Percentiles rank a stretch among this genome's conserved stretches.
Conservation (phyloP, 352 stramenopile genomes). For the Pythium folliculosum region DNA sequence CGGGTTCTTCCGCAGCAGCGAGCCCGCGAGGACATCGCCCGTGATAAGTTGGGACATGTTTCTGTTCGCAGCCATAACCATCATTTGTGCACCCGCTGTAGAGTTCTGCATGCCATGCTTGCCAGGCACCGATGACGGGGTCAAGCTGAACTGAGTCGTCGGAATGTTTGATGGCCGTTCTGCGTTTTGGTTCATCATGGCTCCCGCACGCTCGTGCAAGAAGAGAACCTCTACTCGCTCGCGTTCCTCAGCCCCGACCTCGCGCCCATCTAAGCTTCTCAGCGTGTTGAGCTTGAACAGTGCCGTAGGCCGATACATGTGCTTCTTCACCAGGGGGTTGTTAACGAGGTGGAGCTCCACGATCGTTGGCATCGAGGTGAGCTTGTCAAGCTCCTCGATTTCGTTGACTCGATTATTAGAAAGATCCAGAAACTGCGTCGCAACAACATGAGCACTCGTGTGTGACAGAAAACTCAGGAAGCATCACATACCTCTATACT, state of each 20-base stretch:
- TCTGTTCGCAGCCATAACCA: constrained; percentile 18
- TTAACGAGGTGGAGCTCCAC: constrained; percentile 61
- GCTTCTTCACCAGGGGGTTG: constrained; percentile 82
- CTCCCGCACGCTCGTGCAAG: constrained; percentile 56
- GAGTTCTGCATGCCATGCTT: constrained; percentile 23
- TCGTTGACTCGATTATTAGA: constrained; percentile 79
- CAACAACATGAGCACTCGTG: background rate
- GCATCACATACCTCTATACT: constrained; percentile 56
- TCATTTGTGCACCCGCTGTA: constrained; percentile 11
- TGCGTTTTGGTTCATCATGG: constrained; percentile 22
- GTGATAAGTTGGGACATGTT: constrained; percentile 33
- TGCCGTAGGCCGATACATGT: constrained; percentile 75
- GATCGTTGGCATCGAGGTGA: constrained; percentile 57
- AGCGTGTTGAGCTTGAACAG: constrained; percentile 62
- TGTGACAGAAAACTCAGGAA: background rate
- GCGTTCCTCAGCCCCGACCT: constrained; percentile 78
- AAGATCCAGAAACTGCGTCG: constrained; percentile 57
- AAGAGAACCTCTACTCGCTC: constrained; percentile 72
- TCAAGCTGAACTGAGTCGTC: constrained; percentile 34
- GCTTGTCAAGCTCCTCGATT: constrained; percentile 79
- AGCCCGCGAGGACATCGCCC: constrained; percentile 45
- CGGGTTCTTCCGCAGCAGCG: constrained; percentile 46
- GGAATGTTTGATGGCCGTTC: constrained; percentile 3
- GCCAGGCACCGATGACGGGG: constrained; percentile 48
- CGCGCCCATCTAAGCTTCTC: constrained; percentile 60